Percentiles rank a stretch among this genome's conserved stretches.
phyloP scores from a whole-genome alignment of 495 filamentous ascomycete species.

The Podospora anserina region DNA sequence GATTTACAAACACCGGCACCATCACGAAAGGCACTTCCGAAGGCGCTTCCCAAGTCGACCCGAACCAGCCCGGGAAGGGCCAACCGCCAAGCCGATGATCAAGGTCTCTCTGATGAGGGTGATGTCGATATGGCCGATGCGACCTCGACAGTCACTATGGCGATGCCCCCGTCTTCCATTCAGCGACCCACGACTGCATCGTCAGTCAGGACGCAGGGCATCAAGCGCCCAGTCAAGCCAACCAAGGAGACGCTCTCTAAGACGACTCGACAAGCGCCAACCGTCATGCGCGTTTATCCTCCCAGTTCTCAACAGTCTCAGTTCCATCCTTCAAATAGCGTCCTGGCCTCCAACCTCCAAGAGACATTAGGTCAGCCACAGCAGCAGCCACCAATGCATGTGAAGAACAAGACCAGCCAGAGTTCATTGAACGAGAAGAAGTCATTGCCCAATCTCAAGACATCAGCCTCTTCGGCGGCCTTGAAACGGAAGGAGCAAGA shows the following conservation, averaged over 20 bases:
- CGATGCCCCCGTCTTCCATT: conserved; percentile 55
- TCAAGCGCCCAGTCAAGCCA: conserved; percentile 66
- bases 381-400: not conserved
- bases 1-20: conserved; percentile 29
- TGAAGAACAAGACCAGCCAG: conserved; percentile 10
- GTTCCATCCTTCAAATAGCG: conserved; percentile 58
- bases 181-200: conserved; percentile 48
- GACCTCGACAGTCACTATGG: conserved; percentile 44
- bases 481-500: conserved; percentile 50
- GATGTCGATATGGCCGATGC: conserved; percentile 53
- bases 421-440: conserved; percentile 52
- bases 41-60: conserved; percentile 40
- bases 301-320: conserved; percentile 58
- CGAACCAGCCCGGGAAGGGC: conserved; percentile 50
- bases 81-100: conserved; percentile 48
- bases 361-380: conserved; percentile 55
- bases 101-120: conserved; percentile 38
- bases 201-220: conserved; percentile 42
- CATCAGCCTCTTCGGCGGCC: conserved; percentile 63
- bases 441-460: conserved; percentile 66
- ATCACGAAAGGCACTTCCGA: conserved; percentile 22
- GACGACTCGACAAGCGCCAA: conserved; percentile 68
- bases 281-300: conserved; percentile 74
- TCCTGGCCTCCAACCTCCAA: conserved; percentile 55
- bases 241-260: conserved; percentile 64